A percentile compares a stretch with the other conserved stretches of the same genome.
phyloP scores from a whole-genome alignment of 495 filamentous ascomycete genomes.

The Penicillium bialowiezense region DNA sequence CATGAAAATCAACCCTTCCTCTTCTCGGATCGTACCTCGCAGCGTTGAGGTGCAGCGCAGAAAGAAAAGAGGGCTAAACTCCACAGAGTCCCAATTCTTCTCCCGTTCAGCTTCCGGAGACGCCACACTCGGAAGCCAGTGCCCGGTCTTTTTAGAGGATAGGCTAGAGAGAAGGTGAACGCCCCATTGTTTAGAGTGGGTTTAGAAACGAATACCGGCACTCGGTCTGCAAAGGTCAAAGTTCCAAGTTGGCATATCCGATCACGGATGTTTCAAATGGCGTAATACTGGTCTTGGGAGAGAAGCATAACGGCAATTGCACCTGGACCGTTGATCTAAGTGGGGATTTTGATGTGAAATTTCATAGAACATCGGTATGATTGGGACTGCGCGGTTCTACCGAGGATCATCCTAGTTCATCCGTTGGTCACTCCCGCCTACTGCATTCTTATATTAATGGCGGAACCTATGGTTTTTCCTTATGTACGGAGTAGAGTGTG shows the following conservation, averaged over 20 bases:
- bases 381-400: neutral
- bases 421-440: slow-evolving; percentile 7
- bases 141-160: neutral
- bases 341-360: neutral
- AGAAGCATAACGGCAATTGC: slow-evolving; percentile 1
- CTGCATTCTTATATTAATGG: slow-evolving; percentile 20
- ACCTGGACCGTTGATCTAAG: neutral
- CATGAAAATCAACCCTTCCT: slow-evolving; percentile 19
- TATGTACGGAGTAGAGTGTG: neutral
- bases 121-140: slow-evolving; percentile 4
- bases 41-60: slow-evolving; percentile 3
- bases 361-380: neutral
- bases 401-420: slow-evolving; percentile 9
- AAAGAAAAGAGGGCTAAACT: neutral
- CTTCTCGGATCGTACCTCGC: slow-evolving; percentile 11
- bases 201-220: slow-evolving; percentile 2
- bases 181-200: neutral
- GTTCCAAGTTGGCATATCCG: neutral
- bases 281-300: neutral
- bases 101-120: too few relatives aligned
- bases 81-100: too few relatives aligned
- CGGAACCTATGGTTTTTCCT: neutral
- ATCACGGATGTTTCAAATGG: neutral
- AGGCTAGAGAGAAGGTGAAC: neutral
- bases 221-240: neutral